Conservation (phyloP, 2,329 filamentous ascomycete genomes). For the Aureobasidium uvarum region DNA sequence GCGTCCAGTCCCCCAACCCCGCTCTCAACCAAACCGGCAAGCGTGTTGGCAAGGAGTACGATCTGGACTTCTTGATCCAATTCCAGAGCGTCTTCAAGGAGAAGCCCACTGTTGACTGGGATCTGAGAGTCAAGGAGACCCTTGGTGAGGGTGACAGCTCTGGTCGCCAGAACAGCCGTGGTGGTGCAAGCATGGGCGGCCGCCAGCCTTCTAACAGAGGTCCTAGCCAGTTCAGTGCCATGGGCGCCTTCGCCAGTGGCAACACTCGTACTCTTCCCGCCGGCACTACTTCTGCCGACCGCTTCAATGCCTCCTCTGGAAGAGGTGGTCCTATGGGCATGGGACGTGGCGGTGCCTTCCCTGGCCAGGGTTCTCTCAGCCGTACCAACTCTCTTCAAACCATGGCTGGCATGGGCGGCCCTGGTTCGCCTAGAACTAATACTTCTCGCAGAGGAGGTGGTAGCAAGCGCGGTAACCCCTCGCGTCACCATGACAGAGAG, state of each 20-base stretch:
- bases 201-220: slow-evolving; percentile 32
- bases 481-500: slow-evolving; percentile 50
- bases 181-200: slow-evolving; percentile 51
- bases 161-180: slow-evolving; percentile 60
- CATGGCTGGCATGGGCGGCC: slow-evolving; percentile 57
- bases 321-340: slow-evolving; percentile 42
- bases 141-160: slow-evolving; percentile 52
- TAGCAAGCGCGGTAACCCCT: slow-evolving; percentile 58
- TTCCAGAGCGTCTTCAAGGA: slow-evolving; percentile 97
- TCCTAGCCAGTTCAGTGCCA: slow-evolving; percentile 30
- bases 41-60: slow-evolving; percentile 85
- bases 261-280: slow-evolving; percentile 61
- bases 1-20: slow-evolving; percentile 86
- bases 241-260: slow-evolving; percentile 25
- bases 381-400: slow-evolving; percentile 61
- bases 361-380: slow-evolving; percentile 63
- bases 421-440: slow-evolving; percentile 65
- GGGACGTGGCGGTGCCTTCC: slow-evolving; percentile 60
- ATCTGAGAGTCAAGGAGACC: slow-evolving; percentile 79
- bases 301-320: slow-evolving; percentile 53
- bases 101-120: slow-evolving; percentile 92
- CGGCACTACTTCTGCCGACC: slow-evolving; percentile 73
- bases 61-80: slow-evolving; percentile 91
- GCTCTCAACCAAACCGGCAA: slow-evolving; percentile 83
- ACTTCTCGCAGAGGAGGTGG: slow-evolving; percentile 54